phyloP scores from a whole-genome alignment of 352 stramenopile genomes.

The Phytopythium montanum region DNA sequence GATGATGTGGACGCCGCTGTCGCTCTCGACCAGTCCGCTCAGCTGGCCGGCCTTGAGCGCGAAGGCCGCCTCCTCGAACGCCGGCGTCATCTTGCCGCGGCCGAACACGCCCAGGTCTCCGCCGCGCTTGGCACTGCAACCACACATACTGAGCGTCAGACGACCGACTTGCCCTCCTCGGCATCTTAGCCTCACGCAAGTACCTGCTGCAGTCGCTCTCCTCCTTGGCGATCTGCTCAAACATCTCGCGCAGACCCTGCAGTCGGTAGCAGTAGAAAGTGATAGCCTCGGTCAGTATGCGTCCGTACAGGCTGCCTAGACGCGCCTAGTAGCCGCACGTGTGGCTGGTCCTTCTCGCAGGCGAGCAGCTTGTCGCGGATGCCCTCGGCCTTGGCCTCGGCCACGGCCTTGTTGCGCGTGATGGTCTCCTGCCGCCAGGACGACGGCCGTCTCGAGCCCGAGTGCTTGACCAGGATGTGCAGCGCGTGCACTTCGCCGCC shows the following conservation, averaged over 20 bases:
- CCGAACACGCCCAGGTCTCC: constrained; percentile 89
- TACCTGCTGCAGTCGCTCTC: constrained; percentile 89
- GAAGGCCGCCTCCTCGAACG: constrained; percentile 92
- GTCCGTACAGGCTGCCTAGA: neutral
- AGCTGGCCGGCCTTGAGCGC: constrained; percentile 92
- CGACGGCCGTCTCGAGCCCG: constrained; percentile 70
- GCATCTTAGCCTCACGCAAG: neutral
- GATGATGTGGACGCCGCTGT: constrained; percentile 97
- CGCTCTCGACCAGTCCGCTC: constrained; percentile 93
- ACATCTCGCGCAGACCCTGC: constrained; percentile 58
- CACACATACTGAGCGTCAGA: neutral
- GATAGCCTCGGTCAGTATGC: neutral
- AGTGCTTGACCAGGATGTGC: constrained; percentile 90
- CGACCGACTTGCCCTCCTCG: too few relatives aligned
- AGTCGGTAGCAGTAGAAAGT: too few relatives aligned
- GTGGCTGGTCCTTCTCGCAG: constrained; percentile 56
- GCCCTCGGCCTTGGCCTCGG: constrained; percentile 65
- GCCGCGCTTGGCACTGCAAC: constrained; percentile 82
- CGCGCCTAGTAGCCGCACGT: constrained; percentile 20
- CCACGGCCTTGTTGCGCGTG: constrained; percentile 85
- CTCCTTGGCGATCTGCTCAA: constrained; percentile 84
- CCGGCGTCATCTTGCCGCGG: constrained; percentile 90
- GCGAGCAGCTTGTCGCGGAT: constrained; percentile 82
- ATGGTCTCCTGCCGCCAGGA: constrained; percentile 88
- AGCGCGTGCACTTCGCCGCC: constrained; percentile 63